phyloP scores from a whole-genome alignment of 306 rosid genomes.

The Cucurbita pepo region DNA sequence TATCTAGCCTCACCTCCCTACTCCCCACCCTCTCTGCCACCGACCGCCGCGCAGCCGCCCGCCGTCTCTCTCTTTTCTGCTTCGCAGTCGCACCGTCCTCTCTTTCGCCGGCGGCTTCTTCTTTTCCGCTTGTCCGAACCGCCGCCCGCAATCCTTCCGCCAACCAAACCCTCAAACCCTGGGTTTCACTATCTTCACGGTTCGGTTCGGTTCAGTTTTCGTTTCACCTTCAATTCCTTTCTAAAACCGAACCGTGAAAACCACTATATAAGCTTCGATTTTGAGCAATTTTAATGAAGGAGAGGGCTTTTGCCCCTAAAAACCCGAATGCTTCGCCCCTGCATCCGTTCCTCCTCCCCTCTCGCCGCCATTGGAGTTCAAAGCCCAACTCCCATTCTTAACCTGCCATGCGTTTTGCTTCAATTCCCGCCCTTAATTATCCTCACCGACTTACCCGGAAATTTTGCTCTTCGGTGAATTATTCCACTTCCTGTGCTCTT shows the following conservation, averaged over 20 bases:
- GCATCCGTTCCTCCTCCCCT: not conserved
- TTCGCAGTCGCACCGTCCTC: not conserved
- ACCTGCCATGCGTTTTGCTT: conserved; percentile 11
- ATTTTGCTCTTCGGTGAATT: not conserved
- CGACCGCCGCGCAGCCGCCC: not conserved
- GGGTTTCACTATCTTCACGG: not conserved
- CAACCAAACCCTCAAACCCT: not conserved
- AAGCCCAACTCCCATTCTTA: not conserved
- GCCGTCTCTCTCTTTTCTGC: not conserved
- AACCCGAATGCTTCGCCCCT: not conserved
- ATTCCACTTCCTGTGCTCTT: conserved; percentile 20
- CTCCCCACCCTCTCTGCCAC: not conserved
- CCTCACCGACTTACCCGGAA: conserved; percentile 6
- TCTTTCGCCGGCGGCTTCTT: not conserved
- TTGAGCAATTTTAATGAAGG: not conserved
- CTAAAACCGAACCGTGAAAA: not conserved
- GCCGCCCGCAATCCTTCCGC: not conserved
- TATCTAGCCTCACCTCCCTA: not conserved
- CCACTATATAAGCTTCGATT: not conserved
- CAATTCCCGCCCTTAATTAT: not conserved
- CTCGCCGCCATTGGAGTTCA: not conserved
- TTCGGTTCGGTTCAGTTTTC: not conserved
- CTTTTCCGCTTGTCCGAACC: not conserved
- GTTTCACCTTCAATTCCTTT: not conserved
- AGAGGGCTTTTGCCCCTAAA: not conserved